Percentiles rank a stretch among this genome's conserved stretches.
Evolutionary conservation across 352 stramenopile genomes (phyloP).

Genomic region (Phytophthora litchii): DNA sequence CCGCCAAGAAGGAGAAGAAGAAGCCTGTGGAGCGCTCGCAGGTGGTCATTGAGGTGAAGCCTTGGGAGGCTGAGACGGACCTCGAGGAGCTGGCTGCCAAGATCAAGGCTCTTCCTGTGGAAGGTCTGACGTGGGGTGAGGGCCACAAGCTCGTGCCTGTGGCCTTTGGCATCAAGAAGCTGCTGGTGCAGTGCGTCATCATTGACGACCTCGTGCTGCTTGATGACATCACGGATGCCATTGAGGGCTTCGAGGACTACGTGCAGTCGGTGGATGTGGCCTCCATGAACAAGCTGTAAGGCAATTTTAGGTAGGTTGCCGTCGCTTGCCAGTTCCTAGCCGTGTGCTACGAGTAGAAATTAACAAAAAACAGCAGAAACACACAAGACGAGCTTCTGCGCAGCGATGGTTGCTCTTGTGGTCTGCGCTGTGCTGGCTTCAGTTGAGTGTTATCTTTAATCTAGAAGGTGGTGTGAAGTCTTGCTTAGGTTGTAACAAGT

Average conservation of each 20-base stretch:
- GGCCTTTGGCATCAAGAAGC: slow-evolving; percentile 88
- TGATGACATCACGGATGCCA: slow-evolving; percentile 85
- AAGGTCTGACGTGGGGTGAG: slow-evolving; percentile 83
- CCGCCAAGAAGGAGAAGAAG: slow-evolving; percentile 71
- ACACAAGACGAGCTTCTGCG: slow-evolving; percentile 16
- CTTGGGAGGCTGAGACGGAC: slow-evolving; percentile 81
- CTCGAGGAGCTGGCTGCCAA: slow-evolving; percentile 72
- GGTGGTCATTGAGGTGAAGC: slow-evolving; percentile 71
- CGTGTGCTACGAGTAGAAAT: slow-evolving; percentile 38
- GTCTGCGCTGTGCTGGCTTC: slow-evolving; percentile 15
- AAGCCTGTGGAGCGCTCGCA: slow-evolving; percentile 67
- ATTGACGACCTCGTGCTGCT: slow-evolving; percentile 80
- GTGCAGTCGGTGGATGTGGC: slow-evolving; percentile 86
- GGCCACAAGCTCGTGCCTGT: slow-evolving; percentile 84
- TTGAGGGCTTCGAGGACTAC: slow-evolving; percentile 83
- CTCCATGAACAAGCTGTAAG: slow-evolving; percentile 90
- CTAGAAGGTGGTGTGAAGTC: too few relatives aligned
- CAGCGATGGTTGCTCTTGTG: slow-evolving; percentile 15
- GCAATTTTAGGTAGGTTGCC: slow-evolving; percentile 35
- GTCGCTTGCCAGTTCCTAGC: slow-evolving; percentile 10
- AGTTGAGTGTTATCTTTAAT: slow-evolving; percentile 17
- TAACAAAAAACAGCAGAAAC: slow-evolving; percentile 32
- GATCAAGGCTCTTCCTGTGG: slow-evolving; percentile 76
- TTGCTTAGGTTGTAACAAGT: slow-evolving; percentile 1
- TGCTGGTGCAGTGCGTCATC: slow-evolving; percentile 84